A percentile compares a stretch with the other conserved stretches of the same genome.
phyloP scores from a whole-genome alignment of 2,329 filamentous ascomycete genomes.

The Alternaria sp. region DNA sequence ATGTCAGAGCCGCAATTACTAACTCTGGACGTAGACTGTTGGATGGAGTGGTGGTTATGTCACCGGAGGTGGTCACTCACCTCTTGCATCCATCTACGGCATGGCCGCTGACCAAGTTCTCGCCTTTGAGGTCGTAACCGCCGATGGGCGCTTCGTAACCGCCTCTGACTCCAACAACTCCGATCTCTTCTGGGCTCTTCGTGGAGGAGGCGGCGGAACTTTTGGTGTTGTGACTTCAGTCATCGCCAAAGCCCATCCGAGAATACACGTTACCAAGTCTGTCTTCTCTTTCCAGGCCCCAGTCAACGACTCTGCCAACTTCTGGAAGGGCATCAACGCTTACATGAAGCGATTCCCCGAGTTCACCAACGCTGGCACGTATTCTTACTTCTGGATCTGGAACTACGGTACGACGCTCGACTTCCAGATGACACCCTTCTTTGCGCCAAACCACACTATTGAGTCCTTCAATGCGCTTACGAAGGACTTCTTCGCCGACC shows the following conservation, averaged over 20 bases:
- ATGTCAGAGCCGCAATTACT: no score
- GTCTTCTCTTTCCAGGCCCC: constrained; percentile 35
- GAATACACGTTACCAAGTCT: constrained; percentile 23
- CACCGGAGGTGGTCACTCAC: constrained; percentile 32
- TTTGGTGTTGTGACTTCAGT: constrained; percentile 29
- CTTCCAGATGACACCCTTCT: constrained; percentile 26
- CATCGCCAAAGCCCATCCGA: constrained; percentile 25
- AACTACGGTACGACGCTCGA: constrained; percentile 10
- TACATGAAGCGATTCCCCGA: constrained; percentile 20
- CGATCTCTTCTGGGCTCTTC: constrained; percentile 26
- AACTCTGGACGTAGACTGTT: constrained; percentile 31
- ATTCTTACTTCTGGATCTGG: constrained; percentile 28
- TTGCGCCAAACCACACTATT: constrained; percentile 18
- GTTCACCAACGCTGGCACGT: constrained; percentile 21
- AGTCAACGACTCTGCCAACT: constrained; percentile 17
- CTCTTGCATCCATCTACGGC: constrained; percentile 22
- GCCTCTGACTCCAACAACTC: constrained; percentile 20
- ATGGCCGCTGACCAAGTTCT: constrained; percentile 35
- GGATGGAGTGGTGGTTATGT: constrained; percentile 17
- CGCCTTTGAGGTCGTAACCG: constrained; percentile 31
- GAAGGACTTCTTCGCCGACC: constrained; percentile 16
- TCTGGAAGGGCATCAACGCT: constrained; percentile 26
- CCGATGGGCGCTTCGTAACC: constrained; percentile 29
- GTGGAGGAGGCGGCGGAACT: constrained; percentile 26
- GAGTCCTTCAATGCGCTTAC: constrained; percentile 16